phyloP scores from a whole-genome alignment of 306 rosid species.

The Astragalus membranaceus region DNA sequence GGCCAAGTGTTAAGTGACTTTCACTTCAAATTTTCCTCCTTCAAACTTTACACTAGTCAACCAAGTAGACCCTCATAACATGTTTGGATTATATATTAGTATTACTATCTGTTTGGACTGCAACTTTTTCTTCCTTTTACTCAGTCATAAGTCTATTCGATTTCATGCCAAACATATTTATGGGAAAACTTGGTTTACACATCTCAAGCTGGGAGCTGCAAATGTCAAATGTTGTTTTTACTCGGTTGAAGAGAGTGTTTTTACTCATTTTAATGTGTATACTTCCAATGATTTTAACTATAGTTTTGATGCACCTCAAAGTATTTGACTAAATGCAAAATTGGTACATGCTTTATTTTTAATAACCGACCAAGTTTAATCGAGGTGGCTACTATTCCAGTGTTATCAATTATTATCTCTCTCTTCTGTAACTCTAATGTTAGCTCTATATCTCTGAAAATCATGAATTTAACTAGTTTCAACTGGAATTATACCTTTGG shows the following conservation, averaged over 20 bases:
- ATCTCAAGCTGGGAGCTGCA: background rate
- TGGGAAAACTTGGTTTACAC: background rate
- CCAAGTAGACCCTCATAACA: background rate
- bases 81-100: background rate
- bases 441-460: too few relatives aligned
- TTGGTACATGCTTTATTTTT: background rate
- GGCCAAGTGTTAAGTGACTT: background rate
- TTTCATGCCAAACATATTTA: too few relatives aligned
- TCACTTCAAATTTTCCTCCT: background rate
- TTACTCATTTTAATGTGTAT: background rate
- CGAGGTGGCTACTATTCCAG: too few relatives aligned
- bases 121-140: background rate
- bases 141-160: too few relatives aligned
- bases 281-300: background rate
- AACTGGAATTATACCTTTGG: too few relatives aligned
- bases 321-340: background rate
- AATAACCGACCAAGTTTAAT: background rate
- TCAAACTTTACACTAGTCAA: background rate
- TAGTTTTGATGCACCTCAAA: background rate
- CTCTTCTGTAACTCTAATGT: too few relatives aligned
- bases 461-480: too few relatives aligned
- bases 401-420: too few relatives aligned
- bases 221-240: background rate
- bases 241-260: background rate
- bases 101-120: background rate